Evolutionary conservation across 2,329 filamentous ascomycete genomes (phyloP), one percentile per base, ranked within the genome.

Genomic region (Cladophialophora bantiana): DNA sequence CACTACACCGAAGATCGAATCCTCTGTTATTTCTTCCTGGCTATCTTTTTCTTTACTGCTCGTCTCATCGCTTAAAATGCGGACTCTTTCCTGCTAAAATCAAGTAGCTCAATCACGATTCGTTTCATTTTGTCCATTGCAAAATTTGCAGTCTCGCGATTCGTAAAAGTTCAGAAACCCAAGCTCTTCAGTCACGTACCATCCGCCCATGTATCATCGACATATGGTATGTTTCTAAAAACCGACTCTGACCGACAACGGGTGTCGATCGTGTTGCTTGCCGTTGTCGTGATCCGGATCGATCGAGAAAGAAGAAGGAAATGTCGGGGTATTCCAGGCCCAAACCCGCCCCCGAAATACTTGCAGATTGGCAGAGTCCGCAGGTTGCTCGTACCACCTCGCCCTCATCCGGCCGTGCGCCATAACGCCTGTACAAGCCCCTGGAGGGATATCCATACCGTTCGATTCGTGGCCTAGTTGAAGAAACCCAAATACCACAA

Each of bases 381-480:
- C 18, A 26, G 45, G 45, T 26, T 20, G 45, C 45, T 50, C 18
- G 26, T 26, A 50, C 45, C 45, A 20, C 18, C 26, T 50, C 45
- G 9, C 45, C 40, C 15, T 7, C 45, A 26, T 50, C 45, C 45
- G 35, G 31, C n/a, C 57, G 26, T 61, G 68, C 66, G 63, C 68
- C 68, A n/a, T 61, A 57, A 70, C 68, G 60, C 68, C 68, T 68
- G 65, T 70, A 70, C 68, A 68, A 55, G 53, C 56, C 54, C 54
- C 40, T 45, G 50, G 7, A 18, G 50, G 53, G 40, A 64, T 64
- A 58, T 35, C 54, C 64, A 65, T 34, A 60, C 67, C 67, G 52
- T 67, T 56, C 59, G 40, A 10, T 50, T 65, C 62, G 50, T 65
- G 57, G 45, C 55, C 62, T 42, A 65, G 52, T 18, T 42, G n/a